Base-by-base conservation (phyloP, 2,329 filamentous ascomycete species). In the Eurotiales sp. region DNA sequence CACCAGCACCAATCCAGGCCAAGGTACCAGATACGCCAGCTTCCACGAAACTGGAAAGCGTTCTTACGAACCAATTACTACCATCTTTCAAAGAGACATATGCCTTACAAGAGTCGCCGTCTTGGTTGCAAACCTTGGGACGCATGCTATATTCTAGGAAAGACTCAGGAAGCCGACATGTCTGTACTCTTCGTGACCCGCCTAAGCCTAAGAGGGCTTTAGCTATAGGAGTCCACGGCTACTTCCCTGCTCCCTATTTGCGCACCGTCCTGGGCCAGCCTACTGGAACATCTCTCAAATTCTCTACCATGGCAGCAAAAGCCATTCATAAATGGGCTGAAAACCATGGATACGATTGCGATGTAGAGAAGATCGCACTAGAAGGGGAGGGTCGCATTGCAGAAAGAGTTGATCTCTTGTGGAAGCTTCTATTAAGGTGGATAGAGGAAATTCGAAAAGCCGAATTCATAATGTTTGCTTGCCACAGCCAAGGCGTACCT, bases 371-470 rank as follows among this genome's bases (percentile, higher is more conserved):
- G 65, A 88, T 97, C 12, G 90, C 92, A 1, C 78, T 99, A 0
- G 93, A 99, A 71, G 92, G 92, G 19, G 93, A 99, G 70, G 93
- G 93, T 21, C 90, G 88, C 66, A 93, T 99, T 42, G 81, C 81
- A 2, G 91, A 97, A 56, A 82, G 93, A 6, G 90, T 97, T 1
- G 88, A 95, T 55, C 88, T 95, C 34, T 74, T 99, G 6, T 99
- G 93, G 93, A 95, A 92, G 69, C 77, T 97, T 8, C 77, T 99
- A 50, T 77, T 96, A 23, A 96, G 96, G 67, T 96, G 90, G 89
- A 88, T 96, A 57, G 90, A 96, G 32, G 86, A 92, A 57, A 87
- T 99, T 27, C 84, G 88, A 46, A 81, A 81, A 48, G 91, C 93
- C 0, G 93, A 99, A 69, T 85, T 97, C 55, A 85, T 99, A 37